phyloP scores from a whole-genome alignment of 1,139 yeast species.

The Kurtzmaniella quercitrusa region DNA sequence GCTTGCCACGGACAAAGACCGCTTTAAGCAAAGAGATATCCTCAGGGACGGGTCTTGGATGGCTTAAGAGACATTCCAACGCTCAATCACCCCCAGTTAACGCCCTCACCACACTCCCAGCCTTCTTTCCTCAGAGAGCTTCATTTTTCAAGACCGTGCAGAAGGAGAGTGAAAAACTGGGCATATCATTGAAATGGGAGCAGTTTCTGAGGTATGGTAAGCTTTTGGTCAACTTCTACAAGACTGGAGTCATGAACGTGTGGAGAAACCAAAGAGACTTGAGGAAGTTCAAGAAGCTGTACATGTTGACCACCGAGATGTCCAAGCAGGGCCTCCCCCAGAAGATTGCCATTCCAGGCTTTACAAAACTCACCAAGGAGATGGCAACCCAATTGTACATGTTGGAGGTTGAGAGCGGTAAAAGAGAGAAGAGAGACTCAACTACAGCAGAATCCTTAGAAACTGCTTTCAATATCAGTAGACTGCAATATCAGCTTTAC shows the following conservation, averaged over 20 bases:
- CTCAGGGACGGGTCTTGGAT: not conserved
- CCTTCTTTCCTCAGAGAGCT: constrained; percentile 25
- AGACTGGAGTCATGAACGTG: constrained; percentile 47
- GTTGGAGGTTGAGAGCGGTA: constrained; percentile 23
- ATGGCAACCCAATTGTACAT: constrained; percentile 36
- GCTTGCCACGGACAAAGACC: constrained; percentile 13
- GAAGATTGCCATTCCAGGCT: constrained; percentile 23
- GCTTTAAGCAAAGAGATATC: constrained; percentile 9
- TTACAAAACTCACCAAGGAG: constrained; percentile 24
- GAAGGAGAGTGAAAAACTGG: constrained; percentile 14
- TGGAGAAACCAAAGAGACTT: constrained; percentile 37
- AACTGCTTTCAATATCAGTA: constrained; percentile 35
- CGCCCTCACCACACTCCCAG: constrained; percentile 38
- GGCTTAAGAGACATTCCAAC: not conserved
- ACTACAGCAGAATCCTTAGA: no score
- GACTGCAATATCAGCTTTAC: constrained; percentile 52
- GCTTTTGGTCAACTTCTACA: constrained; percentile 42
- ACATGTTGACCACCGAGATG: constrained; percentile 20
- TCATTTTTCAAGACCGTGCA: constrained; percentile 26
- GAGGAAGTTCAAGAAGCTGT: constrained; percentile 18
- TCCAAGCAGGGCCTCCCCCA: constrained; percentile 23
- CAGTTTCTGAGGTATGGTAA: constrained; percentile 40
- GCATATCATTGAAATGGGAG: constrained; percentile 22
- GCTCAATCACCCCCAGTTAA: constrained; percentile 16
- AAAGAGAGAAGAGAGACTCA: constrained; percentile 5